Conservation (phyloP, 768 basidiomycete genomes). For the Suillus ampliporus region DNA sequence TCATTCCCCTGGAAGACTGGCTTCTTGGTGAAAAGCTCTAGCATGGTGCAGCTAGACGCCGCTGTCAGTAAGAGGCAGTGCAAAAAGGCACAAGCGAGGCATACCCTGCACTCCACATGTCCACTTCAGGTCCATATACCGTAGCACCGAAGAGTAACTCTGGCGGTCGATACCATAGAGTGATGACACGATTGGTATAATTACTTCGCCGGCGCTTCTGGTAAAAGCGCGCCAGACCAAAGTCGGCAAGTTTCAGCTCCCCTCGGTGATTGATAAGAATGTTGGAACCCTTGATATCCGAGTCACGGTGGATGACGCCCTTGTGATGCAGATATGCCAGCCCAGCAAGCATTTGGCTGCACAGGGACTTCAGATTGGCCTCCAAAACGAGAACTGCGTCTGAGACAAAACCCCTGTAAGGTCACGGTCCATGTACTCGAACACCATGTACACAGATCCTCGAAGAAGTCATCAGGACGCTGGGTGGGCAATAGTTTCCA, state of each 20-base stretch:
- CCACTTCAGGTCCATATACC: conserved; percentile 95
- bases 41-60: conserved; percentile 87
- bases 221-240: conserved; percentile 96
- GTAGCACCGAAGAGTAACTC: conserved; percentile 96
- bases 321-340: conserved; percentile 95
- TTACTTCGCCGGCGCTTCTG: conserved; percentile 88
- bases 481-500: neutral
- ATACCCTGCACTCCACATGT: conserved; percentile 99
- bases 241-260: conserved; percentile 95
- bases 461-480: conserved; percentile 17
- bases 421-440: conserved; percentile 99
- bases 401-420: conserved; percentile 94
- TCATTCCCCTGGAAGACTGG: conserved; percentile 98
- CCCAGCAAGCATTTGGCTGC: conserved; percentile 93
- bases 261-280: conserved; percentile 92
- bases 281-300: conserved; percentile 99
- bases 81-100: conserved; percentile 24
- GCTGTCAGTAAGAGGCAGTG: neutral
- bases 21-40: conserved; percentile 94
- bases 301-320: conserved; percentile 94
- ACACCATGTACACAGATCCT: conserved; percentile 99
- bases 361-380: conserved; percentile 94
- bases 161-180: conserved; percentile 97
- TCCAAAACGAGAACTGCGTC: conserved; percentile 79
- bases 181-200: conserved; percentile 99